Evolutionary conservation across 1,139 yeast genomes (phyloP), one percentile per base, ranked within the genome.

Genomic region (Suhomyces panamericanus): DNA sequence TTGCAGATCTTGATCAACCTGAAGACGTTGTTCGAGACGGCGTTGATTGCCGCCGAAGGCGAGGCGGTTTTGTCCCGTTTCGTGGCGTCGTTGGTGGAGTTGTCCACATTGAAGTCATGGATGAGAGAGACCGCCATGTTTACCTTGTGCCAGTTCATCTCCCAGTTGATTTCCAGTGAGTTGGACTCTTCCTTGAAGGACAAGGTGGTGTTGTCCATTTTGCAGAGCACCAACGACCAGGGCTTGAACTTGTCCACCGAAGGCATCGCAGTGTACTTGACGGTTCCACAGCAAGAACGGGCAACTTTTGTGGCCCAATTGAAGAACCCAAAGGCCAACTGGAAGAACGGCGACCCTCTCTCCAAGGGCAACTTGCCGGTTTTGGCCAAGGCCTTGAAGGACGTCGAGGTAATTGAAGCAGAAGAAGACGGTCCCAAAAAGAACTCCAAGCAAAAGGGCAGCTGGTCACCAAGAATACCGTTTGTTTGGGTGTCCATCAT

Each of bases 401-500:
- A 74, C 54, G 76, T 75, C 13, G 75, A 69, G 32, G 64, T 62
- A 12, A 60, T 59, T 3, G 77, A 69, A 9, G 67, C 58, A 2
- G 67, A 63, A n/a, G 66, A 62, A 8, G 57, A 52, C 20, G 46
- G 52, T 36, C 54, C 61, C 42, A 47, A 54, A 41, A 47, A 46
- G 14, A 47, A 44, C 20, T 39, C 46, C 27, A 52, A 64, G 20
- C 75, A 73, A 53, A 82, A 78, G 57, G 84, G 89, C 4, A 73
- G 74, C 40, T 90, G 96, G 96, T 77, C 79, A 22, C 88, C 96
- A 20, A 75, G 83, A 49, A 64, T 89, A 32, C 96, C 90, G 56
- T 87, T 84, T 64, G 95, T 87, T 1, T 93, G 97, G 97, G 77
- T 73, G 27, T 68, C 81, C n/a, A 60, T 91, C 2, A 59, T 86